phyloP scores from a whole-genome alignment of 1,139 yeast genomes.

The Geotrichum klebahnii region DNA sequence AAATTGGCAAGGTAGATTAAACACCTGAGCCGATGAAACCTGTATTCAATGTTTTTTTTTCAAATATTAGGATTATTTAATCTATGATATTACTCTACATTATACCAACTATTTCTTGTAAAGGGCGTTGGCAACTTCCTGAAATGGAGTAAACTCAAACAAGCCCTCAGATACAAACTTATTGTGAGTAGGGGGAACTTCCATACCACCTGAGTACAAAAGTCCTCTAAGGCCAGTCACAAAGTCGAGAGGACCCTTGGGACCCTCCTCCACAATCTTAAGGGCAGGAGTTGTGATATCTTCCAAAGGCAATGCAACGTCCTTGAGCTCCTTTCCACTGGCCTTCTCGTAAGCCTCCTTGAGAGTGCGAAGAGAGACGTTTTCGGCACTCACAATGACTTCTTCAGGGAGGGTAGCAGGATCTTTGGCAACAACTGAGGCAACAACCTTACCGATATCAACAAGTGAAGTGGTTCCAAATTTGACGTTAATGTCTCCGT shows the following conservation, averaged over 20 bases:
- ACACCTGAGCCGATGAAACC: too few relatives aligned
- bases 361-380: slow-evolving; percentile 42
- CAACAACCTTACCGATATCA: slow-evolving; percentile 51
- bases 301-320: slow-evolving; percentile 21
- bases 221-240: slow-evolving; percentile 4
- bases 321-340: slow-evolving; percentile 41
- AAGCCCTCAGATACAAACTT: slow-evolving; percentile 17
- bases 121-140: slow-evolving; percentile 5
- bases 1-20: too few relatives aligned
- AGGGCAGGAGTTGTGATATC: slow-evolving; percentile 10
- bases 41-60: too few relatives aligned
- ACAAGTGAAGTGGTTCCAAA: slow-evolving; percentile 41
- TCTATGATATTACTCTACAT: too few relatives aligned
- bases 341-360: slow-evolving; percentile 44
- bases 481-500: slow-evolving; percentile 44
- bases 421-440: slow-evolving; percentile 43
- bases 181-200: not conserved
- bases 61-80: too few relatives aligned
- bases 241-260: not conserved
- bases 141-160: slow-evolving; percentile 12
- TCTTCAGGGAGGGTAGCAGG: slow-evolving; percentile 46
- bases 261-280: slow-evolving; percentile 12
- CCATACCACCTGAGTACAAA: not conserved
- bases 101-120: slow-evolving; percentile 2
- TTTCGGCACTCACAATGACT: slow-evolving; percentile 46